Percentiles rank a stretch among this genome's conserved stretches.
phyloP scores from a whole-genome alignment of 768 basidiomycete species.

The Leccinum aurantiacum region DNA sequence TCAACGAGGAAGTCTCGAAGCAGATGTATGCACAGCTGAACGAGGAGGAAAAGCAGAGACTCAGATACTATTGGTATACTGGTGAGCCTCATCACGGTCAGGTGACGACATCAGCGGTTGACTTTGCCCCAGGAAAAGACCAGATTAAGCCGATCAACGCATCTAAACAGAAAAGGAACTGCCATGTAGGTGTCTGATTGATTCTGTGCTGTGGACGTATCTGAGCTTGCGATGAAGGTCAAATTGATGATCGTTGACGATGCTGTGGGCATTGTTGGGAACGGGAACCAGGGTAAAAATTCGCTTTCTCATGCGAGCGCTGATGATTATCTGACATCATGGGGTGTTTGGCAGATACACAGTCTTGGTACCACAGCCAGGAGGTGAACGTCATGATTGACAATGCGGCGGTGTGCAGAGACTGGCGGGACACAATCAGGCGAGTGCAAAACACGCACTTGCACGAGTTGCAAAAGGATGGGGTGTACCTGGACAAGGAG shows the following conservation, averaged over 20 bases:
- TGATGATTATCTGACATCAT: slow-evolving; percentile 4
- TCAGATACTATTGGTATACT: slow-evolving; percentile 59
- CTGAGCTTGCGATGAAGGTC: slow-evolving; percentile 33
- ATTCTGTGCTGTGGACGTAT: background rate
- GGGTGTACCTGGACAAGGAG: slow-evolving; percentile 55
- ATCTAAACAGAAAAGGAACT: slow-evolving; percentile 65
- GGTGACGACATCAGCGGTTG: background rate
- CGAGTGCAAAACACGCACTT: slow-evolving; percentile 57
- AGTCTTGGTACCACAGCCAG: slow-evolving; percentile 72
- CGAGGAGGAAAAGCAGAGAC: slow-evolving; percentile 43
- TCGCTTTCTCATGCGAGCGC: background rate
- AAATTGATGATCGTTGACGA: slow-evolving; percentile 70
- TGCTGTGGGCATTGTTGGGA: slow-evolving; percentile 63
- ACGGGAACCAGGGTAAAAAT: slow-evolving; percentile 59
- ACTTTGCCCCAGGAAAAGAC: slow-evolving; percentile 48
- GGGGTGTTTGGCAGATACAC: slow-evolving; percentile 43
- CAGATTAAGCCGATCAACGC: slow-evolving; percentile 66
- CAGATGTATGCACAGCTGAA: slow-evolving; percentile 54
- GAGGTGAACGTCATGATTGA: slow-evolving; percentile 70
- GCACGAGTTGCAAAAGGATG: slow-evolving; percentile 48
- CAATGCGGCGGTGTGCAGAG: slow-evolving; percentile 47
- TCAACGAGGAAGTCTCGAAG: slow-evolving; percentile 66
- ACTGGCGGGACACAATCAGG: slow-evolving; percentile 55
- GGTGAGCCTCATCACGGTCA: slow-evolving; percentile 16
- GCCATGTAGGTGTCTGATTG: slow-evolving; percentile 46